Base-by-base conservation (phyloP, 768 basidiomycete species). In the Mycena polygramma region DNA sequence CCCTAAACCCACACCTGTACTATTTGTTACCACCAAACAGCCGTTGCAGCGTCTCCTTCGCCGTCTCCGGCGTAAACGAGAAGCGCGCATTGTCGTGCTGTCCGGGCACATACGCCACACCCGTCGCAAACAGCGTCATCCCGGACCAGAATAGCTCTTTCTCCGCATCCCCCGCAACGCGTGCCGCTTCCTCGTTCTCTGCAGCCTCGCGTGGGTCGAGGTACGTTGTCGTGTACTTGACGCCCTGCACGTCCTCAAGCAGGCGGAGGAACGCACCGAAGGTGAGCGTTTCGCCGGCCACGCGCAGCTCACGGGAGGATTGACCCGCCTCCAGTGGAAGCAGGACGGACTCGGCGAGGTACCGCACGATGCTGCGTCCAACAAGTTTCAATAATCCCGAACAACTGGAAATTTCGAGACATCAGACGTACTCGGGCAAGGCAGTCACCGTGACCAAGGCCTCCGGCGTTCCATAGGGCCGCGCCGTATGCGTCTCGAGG, bases 171-270 rank as follows among this genome's bases (percentile, higher is more conserved):
- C 57, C 57, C 37, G 36, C 41, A 14, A 58, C 35, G 37, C 57
- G 57, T 7, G 57, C 57, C 26, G 20, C 39, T 22, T 60, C 59
- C 39, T 60, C 45, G 17, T 60, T 60, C 7, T 17, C 59, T 15
- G 41, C 59, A 26, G 59, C 59, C 7, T 60, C 59, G 11, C 9
- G 24, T 4, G 59, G 59, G 26, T 60, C 59, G 14, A 60, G 59
- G 19, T 60, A 60, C 14, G 30, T 49, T 1, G 39, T 43, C 4
- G 15, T 15, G 30, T 60, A 60, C n/a, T 48, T 48, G 24, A 60
- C 43, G 14, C 59, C 59, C 37, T 60, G 59, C 15, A 48, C 59
- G 11, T 46, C 59, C 13, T 26, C 45, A 3, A 60, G 59, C 7
- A 20, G 24, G 17, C 15, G 14, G 17, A 60, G 20, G 7, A 60